Evolutionary conservation across 1,139 yeast species (phyloP).

Genomic region (Pichia sp.): DNA sequence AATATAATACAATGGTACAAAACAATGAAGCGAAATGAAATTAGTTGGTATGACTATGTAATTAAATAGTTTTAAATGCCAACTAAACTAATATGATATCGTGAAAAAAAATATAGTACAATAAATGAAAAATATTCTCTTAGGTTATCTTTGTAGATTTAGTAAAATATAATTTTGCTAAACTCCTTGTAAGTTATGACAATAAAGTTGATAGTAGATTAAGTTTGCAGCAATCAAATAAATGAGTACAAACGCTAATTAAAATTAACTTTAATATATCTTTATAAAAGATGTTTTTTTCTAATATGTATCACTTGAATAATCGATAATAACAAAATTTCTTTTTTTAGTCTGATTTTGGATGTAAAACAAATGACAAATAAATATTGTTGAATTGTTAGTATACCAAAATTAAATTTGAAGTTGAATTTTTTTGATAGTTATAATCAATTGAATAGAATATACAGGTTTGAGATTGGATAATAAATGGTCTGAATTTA

Average conservation of each 20-base stretch:
- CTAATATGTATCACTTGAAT: too few species aligned
- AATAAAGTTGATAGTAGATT: not conserved
- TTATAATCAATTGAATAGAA: not conserved
- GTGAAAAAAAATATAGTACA: not conserved
- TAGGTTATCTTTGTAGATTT: not conserved
- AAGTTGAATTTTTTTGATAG: not conserved
- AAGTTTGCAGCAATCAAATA: slow-evolving; percentile 25
- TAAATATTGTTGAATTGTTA: not conserved
- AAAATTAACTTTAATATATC: not conserved
- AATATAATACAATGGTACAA: slow-evolving; percentile 19
- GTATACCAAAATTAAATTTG: not conserved
- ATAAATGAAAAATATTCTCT: not conserved
- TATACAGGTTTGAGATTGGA: not conserved
- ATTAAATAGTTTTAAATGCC: too few species aligned
- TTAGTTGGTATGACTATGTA: not conserved
- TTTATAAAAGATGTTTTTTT: too few species aligned
- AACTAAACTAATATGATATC: too few species aligned
- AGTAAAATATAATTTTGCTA: not conserved
- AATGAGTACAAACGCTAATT: slow-evolving; percentile 25
- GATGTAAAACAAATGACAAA: too few species aligned
- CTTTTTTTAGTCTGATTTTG: not conserved
- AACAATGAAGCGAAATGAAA: slow-evolving; percentile 6
- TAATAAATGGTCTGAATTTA: not conserved
- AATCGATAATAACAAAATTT: not conserved
- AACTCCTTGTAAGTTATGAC: too few species aligned